Evolutionary conservation across 176 grass and related monocot species (phyloP).

Genomic region (Cenchrus fungigraminus): DNA sequence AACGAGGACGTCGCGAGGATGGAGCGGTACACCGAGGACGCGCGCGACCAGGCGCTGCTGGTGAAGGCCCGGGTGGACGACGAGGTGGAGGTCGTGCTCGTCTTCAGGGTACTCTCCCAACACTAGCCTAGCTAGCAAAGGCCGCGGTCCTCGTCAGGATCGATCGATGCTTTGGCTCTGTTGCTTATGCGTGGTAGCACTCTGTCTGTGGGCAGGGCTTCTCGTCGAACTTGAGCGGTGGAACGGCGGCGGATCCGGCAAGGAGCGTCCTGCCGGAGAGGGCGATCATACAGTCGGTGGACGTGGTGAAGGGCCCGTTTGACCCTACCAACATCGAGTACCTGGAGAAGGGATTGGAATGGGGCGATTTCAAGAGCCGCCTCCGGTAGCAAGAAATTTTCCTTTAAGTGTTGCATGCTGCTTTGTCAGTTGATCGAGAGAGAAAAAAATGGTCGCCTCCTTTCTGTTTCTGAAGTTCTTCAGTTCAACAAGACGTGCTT

Average conservation of each 20-base stretch:
- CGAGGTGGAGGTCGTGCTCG: slow-evolving; percentile 59
- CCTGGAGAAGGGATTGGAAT: slow-evolving; percentile 65
- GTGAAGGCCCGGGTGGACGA: slow-evolving; percentile 71
- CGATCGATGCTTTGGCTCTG: background rate
- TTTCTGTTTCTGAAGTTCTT: background rate
- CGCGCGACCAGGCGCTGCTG: slow-evolving; percentile 62
- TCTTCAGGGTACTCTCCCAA: slow-evolving; percentile 67
- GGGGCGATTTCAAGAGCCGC: slow-evolving; percentile 65
- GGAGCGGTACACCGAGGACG: slow-evolving; percentile 65
- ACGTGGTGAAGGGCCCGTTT: slow-evolving; percentile 76
- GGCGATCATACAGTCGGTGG: slow-evolving; percentile 73
- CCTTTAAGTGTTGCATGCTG: background rate
- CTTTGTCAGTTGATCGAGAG: background rate
- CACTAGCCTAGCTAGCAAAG: no score
- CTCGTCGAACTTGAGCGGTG: slow-evolving; percentile 74
- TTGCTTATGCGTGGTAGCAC: background rate
- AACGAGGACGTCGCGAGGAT: slow-evolving; percentile 76
- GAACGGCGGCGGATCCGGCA: slow-evolving; percentile 65
- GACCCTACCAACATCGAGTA: slow-evolving; percentile 73
- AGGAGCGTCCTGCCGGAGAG: slow-evolving; percentile 73
- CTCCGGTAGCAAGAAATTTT: slow-evolving; percentile 30
- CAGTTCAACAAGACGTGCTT: background rate
- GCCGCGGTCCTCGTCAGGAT: background rate
- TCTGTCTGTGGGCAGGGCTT: slow-evolving; percentile 54
- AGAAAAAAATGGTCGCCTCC: background rate